Conservation (phyloP, 768 basidiomycete genomes). For the Porpolomopsis calyptriformis region DNA sequence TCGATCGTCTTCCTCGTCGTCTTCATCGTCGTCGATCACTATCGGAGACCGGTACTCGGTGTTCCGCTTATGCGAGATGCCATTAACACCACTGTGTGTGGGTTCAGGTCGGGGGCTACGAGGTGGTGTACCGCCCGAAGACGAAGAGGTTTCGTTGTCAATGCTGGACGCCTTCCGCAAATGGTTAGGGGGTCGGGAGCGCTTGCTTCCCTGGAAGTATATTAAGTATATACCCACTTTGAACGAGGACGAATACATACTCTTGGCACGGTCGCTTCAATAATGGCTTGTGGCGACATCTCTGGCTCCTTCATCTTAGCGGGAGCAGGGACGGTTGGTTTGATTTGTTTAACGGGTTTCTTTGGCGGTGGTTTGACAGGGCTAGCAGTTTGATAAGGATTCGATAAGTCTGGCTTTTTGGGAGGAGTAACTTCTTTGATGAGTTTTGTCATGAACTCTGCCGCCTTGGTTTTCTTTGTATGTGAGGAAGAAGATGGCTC, state of each 20-base stretch:
- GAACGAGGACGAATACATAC: slow-evolving; percentile 23
- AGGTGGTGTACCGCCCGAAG: not conserved
- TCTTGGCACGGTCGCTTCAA: slow-evolving; percentile 71
- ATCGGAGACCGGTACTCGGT: slow-evolving; percentile 9
- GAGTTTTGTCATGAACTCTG: slow-evolving; percentile 56
- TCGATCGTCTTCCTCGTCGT: slow-evolving; percentile 23
- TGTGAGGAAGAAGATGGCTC: slow-evolving; percentile 20
- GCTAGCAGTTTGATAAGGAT: slow-evolving; percentile 68
- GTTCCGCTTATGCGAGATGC: not conserved
- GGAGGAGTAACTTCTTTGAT: slow-evolving; percentile 62
- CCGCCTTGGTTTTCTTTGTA: slow-evolving; percentile 51
- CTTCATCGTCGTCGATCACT: slow-evolving; percentile 25
- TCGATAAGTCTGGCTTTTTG: slow-evolving; percentile 54
- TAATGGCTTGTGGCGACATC: slow-evolving; percentile 53
- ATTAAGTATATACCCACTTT: not conserved
- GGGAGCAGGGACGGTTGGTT: slow-evolving; percentile 27
- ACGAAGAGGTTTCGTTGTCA: not conserved
- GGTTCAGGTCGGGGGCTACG: not conserved
- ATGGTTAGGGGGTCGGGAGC: slow-evolving; percentile 59
- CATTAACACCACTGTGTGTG: not conserved
- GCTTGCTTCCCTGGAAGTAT: slow-evolving; percentile 55
- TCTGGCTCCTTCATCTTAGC: slow-evolving; percentile 20
- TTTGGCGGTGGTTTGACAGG: slow-evolving; percentile 42
- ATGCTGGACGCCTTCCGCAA: slow-evolving; percentile 25
- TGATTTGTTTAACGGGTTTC: slow-evolving; percentile 34